Evolutionary conservation across 2,329 filamentous ascomycete genomes (phyloP).

Genomic region (Tolypocladium pustulatum): DNA sequence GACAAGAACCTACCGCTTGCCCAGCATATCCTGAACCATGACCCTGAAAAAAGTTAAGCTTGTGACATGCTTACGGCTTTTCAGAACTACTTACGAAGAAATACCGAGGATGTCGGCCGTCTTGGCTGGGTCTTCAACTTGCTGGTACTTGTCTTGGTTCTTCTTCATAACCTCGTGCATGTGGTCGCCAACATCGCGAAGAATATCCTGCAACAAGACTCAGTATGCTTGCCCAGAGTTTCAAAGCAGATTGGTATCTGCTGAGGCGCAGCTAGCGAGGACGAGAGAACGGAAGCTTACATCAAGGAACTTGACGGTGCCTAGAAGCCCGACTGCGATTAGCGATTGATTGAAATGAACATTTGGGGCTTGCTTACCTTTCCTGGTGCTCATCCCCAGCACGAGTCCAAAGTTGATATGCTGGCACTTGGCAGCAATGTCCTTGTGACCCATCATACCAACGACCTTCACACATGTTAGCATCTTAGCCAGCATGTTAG

Average conservation of each 20-base stretch:
- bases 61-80: background rate
- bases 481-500: background rate
- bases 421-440: slow-evolving; percentile 57
- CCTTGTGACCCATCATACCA: slow-evolving; percentile 57
- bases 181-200: slow-evolving; percentile 66
- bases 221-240: background rate
- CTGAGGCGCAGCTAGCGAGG: background rate
- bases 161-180: slow-evolving; percentile 97
- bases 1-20: slow-evolving; percentile 59
- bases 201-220: slow-evolving; percentile 7
- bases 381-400: slow-evolving; percentile 59
- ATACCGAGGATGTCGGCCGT: slow-evolving; percentile 87
- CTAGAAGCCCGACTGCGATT: background rate
- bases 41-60: slow-evolving; percentile 41
- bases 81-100: slow-evolving; percentile 27
- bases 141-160: slow-evolving; percentile 82
- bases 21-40: slow-evolving; percentile 97
- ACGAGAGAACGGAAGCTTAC: background rate
- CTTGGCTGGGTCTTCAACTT: slow-evolving; percentile 72
- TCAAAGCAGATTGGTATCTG: background rate
- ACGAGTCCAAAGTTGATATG: slow-evolving; percentile 71
- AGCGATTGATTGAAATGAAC: slow-evolving; percentile 33
- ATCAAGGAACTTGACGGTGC: slow-evolving; percentile 7
- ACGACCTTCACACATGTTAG: slow-evolving; percentile 43
- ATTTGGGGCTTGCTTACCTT: slow-evolving; percentile 37